phyloP scores from a whole-genome alignment of 108 stramenopile species.

The Cyclostephanos tholiformis region DNA sequence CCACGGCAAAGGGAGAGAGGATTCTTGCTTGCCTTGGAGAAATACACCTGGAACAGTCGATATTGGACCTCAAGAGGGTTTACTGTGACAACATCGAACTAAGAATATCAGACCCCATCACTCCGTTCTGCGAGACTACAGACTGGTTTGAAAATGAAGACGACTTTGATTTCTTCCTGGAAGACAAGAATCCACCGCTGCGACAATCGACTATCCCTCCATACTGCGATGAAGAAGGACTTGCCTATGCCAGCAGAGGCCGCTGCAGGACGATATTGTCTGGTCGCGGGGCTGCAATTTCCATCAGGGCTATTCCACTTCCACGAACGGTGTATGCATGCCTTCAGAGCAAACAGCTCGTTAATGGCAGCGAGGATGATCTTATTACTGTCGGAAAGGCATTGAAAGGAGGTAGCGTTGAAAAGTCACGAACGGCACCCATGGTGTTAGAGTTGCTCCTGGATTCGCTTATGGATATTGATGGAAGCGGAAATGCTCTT shows the following conservation, averaged over 20 bases:
- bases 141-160: constrained; percentile 78
- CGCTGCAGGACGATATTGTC: constrained; percentile 71
- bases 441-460: constrained; percentile 50
- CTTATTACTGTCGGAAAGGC: constrained; percentile 61
- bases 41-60: constrained; percentile 86
- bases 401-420: constrained; percentile 44
- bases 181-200: constrained; percentile 47
- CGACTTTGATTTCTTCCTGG: constrained; percentile 61
- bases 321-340: constrained; percentile 50
- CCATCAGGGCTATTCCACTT: constrained; percentile 71
- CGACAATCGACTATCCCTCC: constrained; percentile 83
- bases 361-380: constrained; percentile 59
- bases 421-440: constrained; percentile 34
- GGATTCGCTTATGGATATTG: constrained; percentile 35
- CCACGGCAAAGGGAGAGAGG: constrained; percentile 84
- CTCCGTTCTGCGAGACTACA: constrained; percentile 87
- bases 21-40: constrained; percentile 84
- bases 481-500: constrained; percentile 52
- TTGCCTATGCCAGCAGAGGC: constrained; percentile 64
- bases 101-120: constrained; percentile 84
- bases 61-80: constrained; percentile 74
- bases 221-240: constrained; percentile 86
- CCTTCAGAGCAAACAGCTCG: constrained; percentile 46
- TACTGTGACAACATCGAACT: constrained; percentile 76
- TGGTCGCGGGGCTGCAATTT: constrained; percentile 74